Conservation (phyloP, 331 rosid species). For the Acacia pycnantha region DNA sequence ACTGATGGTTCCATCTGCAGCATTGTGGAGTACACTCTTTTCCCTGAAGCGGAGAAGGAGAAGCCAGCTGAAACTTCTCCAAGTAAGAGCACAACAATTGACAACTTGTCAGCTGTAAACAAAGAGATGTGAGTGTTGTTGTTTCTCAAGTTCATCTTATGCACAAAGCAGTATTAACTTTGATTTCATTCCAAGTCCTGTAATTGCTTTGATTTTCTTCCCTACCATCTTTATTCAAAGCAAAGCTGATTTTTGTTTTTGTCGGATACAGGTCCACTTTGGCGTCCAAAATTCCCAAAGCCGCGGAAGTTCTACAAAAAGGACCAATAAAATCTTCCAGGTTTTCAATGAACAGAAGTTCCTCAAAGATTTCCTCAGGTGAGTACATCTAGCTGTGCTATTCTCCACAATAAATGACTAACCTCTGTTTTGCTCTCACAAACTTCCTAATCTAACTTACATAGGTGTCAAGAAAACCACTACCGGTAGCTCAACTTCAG, state of each 20-base stretch:
- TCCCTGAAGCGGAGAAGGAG: constrained; percentile 73
- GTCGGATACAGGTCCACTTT: constrained; percentile 43
- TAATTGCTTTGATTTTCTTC: neutral
- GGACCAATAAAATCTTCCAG: constrained; percentile 55
- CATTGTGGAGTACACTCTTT: constrained; percentile 90
- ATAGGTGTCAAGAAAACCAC: constrained; percentile 62
- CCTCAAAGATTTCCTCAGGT: constrained; percentile 69
- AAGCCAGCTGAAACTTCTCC: constrained; percentile 57
- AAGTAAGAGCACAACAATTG: constrained; percentile 26
- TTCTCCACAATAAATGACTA: constrained; percentile 5
- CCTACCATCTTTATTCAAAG: neutral
- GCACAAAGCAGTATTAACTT: neutral
- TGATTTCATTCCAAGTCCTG: constrained; percentile 11
- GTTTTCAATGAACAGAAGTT: constrained; percentile 60
- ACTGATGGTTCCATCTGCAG: constrained; percentile 91
- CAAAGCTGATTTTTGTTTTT: constrained; percentile 12
- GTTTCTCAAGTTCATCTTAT: neutral
- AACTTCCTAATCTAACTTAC: neutral
- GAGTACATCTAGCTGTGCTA: constrained; percentile 29
- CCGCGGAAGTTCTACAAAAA: constrained; percentile 59
- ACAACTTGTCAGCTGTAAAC: constrained; percentile 40
- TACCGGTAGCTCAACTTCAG: constrained; percentile 56
- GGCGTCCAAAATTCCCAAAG: constrained; percentile 65
- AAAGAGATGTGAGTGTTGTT: constrained; percentile 62
- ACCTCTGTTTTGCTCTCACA: constrained; percentile 7